A percentile compares a stretch with the other conserved stretches of the same genome.
Evolutionary conservation across 2,329 filamentous ascomycete species (phyloP).

Genomic region (Diaporthe ampelina): DNA sequence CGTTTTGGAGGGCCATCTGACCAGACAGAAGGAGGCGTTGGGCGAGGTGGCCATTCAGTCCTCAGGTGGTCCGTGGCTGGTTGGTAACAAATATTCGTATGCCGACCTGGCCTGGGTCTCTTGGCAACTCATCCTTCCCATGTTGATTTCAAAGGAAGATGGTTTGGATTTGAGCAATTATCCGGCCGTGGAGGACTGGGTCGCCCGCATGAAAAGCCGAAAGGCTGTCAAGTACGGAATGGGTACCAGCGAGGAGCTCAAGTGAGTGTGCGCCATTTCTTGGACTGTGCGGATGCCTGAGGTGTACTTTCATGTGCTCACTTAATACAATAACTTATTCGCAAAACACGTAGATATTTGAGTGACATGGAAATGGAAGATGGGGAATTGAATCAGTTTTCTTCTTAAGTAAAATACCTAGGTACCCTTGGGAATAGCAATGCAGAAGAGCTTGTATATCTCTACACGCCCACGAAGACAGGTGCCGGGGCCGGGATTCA

Average conservation of each 20-base stretch:
- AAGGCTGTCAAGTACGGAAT: not conserved
- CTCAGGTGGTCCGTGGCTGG: conserved; percentile 29
- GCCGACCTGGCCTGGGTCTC: conserved; percentile 31
- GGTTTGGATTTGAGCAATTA: not conserved
- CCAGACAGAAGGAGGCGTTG: conserved; percentile 11
- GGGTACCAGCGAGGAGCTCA: not conserved
- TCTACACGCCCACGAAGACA: too few species aligned
- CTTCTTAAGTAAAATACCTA: too few species aligned
- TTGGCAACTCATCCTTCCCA: conserved; percentile 23
- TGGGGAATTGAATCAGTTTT: too few species aligned
- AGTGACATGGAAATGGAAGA: too few species aligned
- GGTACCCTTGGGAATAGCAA: too few species aligned
- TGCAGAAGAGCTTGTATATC: too few species aligned
- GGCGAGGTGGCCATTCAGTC: not conserved
- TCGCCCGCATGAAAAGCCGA: not conserved
- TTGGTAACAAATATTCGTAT: conserved; percentile 36
- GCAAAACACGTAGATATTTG: too few species aligned
- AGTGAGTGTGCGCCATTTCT: not conserved
- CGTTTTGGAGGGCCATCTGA: conserved; percentile 35
- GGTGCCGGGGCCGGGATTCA: too few species aligned
- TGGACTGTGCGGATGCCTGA: not conserved
- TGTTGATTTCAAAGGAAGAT: not conserved
- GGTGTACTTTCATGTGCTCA: not conserved
- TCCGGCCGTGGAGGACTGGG: not conserved
- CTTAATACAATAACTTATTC: not conserved